A percentile compares a stretch with the other conserved stretches of the same genome.
phyloP scores from a whole-genome alignment of 2,329 filamentous ascomycete species.

The Colletotrichum musicola region DNA sequence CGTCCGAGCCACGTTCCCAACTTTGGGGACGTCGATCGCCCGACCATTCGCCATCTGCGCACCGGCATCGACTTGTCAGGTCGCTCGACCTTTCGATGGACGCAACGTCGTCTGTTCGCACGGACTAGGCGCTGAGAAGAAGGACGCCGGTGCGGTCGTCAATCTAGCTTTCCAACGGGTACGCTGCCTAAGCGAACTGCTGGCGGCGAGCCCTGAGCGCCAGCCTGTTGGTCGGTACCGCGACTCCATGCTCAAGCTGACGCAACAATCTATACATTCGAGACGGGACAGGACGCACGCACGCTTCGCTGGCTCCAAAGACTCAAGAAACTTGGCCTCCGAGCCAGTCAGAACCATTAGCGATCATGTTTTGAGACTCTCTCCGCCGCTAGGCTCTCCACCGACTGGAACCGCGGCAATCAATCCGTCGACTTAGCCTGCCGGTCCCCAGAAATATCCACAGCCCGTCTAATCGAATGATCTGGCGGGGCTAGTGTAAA shows the following conservation, averaged over 20 bases:
- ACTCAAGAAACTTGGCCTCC: not conserved
- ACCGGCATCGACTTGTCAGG: not conserved
- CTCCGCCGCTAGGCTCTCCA: conserved; percentile 15
- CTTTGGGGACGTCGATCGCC: not conserved
- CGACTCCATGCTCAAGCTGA: conserved; percentile 2
- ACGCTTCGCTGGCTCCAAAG: not conserved
- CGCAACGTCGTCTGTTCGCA: conserved; percentile 21
- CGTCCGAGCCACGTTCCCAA: conserved; percentile 18
- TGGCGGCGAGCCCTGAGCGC: conserved; percentile 1
- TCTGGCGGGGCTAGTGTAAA: conserved; percentile 15
- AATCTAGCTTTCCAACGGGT: conserved; percentile 18
- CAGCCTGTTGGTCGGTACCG: not conserved
- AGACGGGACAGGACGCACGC: not conserved
- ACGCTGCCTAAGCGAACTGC: conserved; percentile 4
- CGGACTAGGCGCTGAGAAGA: conserved; percentile 11
- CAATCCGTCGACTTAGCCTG: conserved; percentile 22
- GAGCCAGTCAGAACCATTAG: conserved; percentile 10
- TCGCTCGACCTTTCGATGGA: conserved; percentile 1
- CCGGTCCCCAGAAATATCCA: conserved; percentile 25
- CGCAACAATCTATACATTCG: not conserved
- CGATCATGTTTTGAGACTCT: conserved; percentile 20
- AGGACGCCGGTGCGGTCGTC: not conserved
- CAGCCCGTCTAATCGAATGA: conserved; percentile 17
- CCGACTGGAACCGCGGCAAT: conserved; percentile 22
- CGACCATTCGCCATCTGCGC: not conserved